Base-by-base conservation (phyloP, 2,329 filamentous ascomycete genomes). In the Verticillium tricorpus region DNA sequence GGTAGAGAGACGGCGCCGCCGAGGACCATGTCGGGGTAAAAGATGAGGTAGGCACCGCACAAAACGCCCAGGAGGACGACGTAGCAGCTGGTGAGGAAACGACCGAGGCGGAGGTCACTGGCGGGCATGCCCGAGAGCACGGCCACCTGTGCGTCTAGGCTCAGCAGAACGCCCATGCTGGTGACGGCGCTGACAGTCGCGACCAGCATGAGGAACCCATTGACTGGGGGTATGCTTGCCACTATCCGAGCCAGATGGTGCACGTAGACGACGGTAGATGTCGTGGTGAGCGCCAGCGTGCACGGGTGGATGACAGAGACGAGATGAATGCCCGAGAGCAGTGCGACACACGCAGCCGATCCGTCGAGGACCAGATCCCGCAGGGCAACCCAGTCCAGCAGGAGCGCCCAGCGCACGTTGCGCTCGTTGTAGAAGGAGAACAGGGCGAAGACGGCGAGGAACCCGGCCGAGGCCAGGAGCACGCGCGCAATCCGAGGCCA, bases 331-430 rank as follows among this genome's bases (percentile, higher is more conserved):
- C 65, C 66, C 6, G 68, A 71, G 15, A 72, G n/a, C 2, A 76
- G 56, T 7, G 58, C 66, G 7, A 63, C 19, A 5, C 67, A 63
- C 5, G 69, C 69, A 3, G 68, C 58, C 2, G 67, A 57, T 34
- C 72, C 71, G 56, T 76, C 73, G 15, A 70, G 9, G 15, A 71
- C 28, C 6, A 77, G 64, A 31, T 76, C 73, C 8, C 69, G 62
- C 1, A 70, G 54, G 3, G 67, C 70, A 5, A 73, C 66, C 35
- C 64, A 65, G 32, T 67, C 64, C 14, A 75, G 69, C 1, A 65
- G 61, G n/a, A 76, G 56, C 17, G 73, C 72, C 68, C 71, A 69
- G n/a, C 67, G 59, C 12, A 70, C 66, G 59, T 73, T 71, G 28
- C 62, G 62, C 34, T 58, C 61, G 52, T 72, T 68, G n/a, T 72